These are phyloP conservation scores for Herpotrichia juniperi DNA, from an alignment of 2,329 filamentous ascomycete species.

Conservation along the genomic window DNA sequence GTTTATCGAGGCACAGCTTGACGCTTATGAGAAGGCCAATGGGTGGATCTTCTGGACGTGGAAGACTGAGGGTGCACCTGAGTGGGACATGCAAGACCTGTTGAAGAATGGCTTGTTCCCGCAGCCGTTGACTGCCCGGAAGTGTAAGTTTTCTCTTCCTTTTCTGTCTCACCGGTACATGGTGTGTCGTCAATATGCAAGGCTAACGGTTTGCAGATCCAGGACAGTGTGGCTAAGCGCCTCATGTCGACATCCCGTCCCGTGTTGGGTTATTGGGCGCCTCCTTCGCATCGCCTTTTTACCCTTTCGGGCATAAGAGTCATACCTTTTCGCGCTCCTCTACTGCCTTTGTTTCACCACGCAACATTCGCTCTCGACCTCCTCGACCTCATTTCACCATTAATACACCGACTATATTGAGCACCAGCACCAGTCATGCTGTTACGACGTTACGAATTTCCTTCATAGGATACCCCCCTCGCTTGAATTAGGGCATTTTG, in stretches of 20 bases:
- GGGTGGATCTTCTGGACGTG: slow-evolving; percentile 60
- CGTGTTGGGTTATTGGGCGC: not conserved
- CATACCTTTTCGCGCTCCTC: not conserved
- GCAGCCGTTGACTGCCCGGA: slow-evolving; percentile 46
- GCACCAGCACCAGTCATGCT: not conserved
- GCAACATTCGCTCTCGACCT: slow-evolving; percentile 21
- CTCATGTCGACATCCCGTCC: not conserved
- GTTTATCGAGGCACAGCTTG: slow-evolving; percentile 56
- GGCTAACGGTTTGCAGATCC: slow-evolving; percentile 37
- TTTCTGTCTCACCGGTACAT: not conserved
- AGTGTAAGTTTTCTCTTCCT: slow-evolving; percentile 38
- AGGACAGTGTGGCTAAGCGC: slow-evolving; percentile 40
- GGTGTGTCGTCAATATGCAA: not conserved
- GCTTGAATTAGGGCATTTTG: slow-evolving; percentile 1
- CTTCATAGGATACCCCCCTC: slow-evolving; percentile 16
- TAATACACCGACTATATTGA: not conserved
- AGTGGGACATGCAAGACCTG: slow-evolving; percentile 56
- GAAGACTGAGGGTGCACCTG: slow-evolving; percentile 57
- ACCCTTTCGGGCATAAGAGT: not conserved
- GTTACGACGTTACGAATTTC: slow-evolving; percentile 11
- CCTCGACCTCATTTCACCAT: not conserved
- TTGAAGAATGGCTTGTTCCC: slow-evolving; percentile 56
- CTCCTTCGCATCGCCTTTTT: not conserved
- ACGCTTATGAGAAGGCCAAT: slow-evolving; percentile 54
- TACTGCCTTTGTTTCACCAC: not conserved